These are phyloP conservation scores for Eucalyptus cloeziana DNA, from an alignment of 345 rosid species.

Conservation along the genomic window DNA sequence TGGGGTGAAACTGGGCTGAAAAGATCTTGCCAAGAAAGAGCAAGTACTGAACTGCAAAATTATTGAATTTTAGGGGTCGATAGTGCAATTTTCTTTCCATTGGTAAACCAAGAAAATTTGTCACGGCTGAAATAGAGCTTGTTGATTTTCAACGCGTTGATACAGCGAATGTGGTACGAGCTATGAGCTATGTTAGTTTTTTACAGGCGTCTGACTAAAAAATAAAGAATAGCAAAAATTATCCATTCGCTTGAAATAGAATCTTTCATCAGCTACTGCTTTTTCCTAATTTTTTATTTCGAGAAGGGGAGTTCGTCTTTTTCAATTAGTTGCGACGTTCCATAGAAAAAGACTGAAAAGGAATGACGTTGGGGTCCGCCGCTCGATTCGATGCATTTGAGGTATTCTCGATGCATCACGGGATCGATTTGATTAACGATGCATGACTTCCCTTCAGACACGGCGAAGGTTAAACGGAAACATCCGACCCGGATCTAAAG, in stretches of 20 bases:
- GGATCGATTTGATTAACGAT: background rate
- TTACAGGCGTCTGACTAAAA: background rate
- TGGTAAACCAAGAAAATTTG: background rate
- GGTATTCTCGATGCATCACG: background rate
- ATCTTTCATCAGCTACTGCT: background rate
- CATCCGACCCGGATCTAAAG: background rate
- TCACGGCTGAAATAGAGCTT: background rate
- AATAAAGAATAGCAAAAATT: background rate
- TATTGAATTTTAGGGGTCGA: background rate
- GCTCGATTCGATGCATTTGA: background rate
- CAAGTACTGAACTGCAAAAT: background rate
- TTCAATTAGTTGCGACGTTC: background rate
- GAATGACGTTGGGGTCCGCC: background rate
- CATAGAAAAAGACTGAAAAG: background rate
- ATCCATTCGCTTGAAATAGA: background rate
- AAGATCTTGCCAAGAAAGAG: background rate
- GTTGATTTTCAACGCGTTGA: background rate
- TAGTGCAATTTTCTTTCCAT: background rate
- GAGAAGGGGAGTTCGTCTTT: background rate
- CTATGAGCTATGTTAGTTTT: background rate
- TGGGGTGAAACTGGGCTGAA: background rate
- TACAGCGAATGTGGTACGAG: background rate
- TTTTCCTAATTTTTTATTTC: background rate
- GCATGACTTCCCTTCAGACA: background rate
- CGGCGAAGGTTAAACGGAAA: background rate